Base-by-base conservation (phyloP, 2,329 filamentous ascomycete genomes). In the Pyrenophora graminea region DNA sequence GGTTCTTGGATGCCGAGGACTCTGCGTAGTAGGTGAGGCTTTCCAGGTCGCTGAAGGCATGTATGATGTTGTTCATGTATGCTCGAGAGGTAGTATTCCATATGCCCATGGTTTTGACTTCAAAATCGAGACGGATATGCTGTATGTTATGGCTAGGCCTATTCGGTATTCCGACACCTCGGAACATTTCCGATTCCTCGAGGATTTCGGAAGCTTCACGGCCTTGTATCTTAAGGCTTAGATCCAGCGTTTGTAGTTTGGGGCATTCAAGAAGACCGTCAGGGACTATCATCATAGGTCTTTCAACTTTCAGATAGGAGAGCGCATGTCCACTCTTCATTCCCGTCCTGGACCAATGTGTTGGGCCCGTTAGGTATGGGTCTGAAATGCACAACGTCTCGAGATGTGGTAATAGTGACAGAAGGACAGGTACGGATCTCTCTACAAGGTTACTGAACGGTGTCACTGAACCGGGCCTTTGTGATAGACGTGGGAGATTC, bases 61-160 rank as follows among this genome's bases (percentile, higher is more conserved):
- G 39, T 17, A 59, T 27, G 0, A 55, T 12, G 21, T 56, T 43
- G 4, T 31, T 30, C 39, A 57, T 48, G 31, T 51, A 49, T 15
- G 19, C 40, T 6, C 53, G 37, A 6, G 31, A 34, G 0, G 33
- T n/a, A 3, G 27, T 38, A 1, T 45, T 48, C 57, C 55, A 58
- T 9, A 50, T 39, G 6, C 52, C 57, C 5, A 58, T 39, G 1
- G 55, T 49, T 3, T 47, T 54, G n/a, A 49, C 38, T 3, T 59
- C 46, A 10, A 56, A 61, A 19, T 59, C 56, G 13, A 61, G 45
- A 41, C 56, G 56, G 3, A 61, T 32, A 15, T 56, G 48, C 8
- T 39, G 49, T 30, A 61, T 53, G 2, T 15, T 19, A 4, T 32
- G 18, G 7, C 46, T 31, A 1, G 2, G 12, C 17, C 12, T 15